phyloP scores from a whole-genome alignment of 1,284 basidiomycete genomes.

The Taiwanofungus camphoratus region DNA sequence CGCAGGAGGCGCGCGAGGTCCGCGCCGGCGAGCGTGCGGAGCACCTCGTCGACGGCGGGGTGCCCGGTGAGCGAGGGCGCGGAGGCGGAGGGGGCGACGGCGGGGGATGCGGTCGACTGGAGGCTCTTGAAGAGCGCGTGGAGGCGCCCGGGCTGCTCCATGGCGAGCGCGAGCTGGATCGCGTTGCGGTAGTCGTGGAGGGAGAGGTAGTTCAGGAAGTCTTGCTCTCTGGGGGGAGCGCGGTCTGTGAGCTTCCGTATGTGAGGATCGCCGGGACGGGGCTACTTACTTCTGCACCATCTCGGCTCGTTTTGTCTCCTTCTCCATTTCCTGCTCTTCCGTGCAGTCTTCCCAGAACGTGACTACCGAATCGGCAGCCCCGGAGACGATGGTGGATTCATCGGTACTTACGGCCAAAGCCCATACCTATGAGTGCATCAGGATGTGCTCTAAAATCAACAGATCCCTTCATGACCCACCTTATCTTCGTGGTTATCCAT shows the following conservation, averaged over 20 bases:
- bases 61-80: constrained; percentile 55
- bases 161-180: constrained; percentile 84
- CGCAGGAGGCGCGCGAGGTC: constrained; percentile 81
- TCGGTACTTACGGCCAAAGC: constrained; percentile 77
- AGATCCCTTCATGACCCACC: constrained; percentile 38
- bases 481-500: constrained; percentile 97
- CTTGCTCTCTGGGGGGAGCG: constrained; percentile 72
- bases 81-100: constrained; percentile 6
- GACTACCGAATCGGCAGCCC: constrained; percentile 90
- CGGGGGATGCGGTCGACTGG: constrained; percentile 17
- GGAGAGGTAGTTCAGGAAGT: constrained; percentile 86
- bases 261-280: constrained; percentile 1
- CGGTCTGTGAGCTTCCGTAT: constrained; percentile 4
- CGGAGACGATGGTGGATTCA: constrained; percentile 82
- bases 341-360: constrained; percentile 95
- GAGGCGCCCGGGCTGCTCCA: constrained; percentile 90
- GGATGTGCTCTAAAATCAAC: constrained; percentile 1
- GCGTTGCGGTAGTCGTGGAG: constrained; percentile 89
- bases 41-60: constrained; percentile 72
- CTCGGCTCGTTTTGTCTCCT: constrained; percentile 64
- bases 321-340: constrained; percentile 70
- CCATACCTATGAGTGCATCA: constrained; percentile 67
- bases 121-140: constrained; percentile 76
- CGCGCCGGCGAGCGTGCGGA: constrained; percentile 62
- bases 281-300: constrained; percentile 69